Evolutionary conservation across 2,329 filamentous ascomycete species (phyloP), one percentile per base, ranked within the genome.

Genomic region (Hypoxylon sp.): DNA sequence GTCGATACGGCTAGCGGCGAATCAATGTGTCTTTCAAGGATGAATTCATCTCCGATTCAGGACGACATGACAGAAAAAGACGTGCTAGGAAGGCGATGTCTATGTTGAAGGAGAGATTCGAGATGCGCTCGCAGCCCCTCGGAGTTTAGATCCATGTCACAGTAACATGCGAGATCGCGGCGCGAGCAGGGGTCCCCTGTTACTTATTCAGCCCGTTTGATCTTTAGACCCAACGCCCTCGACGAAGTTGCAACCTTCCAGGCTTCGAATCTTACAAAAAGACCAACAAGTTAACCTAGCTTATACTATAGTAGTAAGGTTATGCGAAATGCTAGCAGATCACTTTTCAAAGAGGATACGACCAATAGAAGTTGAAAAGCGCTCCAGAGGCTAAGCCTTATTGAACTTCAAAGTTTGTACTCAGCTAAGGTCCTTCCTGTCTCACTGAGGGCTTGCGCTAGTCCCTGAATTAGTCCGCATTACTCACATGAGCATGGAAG

Each of bases 171-270:
- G 30, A 14, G n/a, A 55, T 60, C 33, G 51, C 37, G 57, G 58
- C 53, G 14, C 11, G 17, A 60, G 11, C 62, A 70, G 56, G 66
- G 66, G 54, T 40, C 33, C 66, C 61, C 31, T 20, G 61, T 20
- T 30, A 46, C 20, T 6, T 13, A 10, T 44, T 44, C 40, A 44
- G 40, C 27, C 22, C 37, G 37, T 27, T 30, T 27, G 17, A 53
- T 58, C 44, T 53, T 27, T n/a, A 31, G 40, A 8, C 40, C 22
- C 51, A 57, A 57, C 44, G 61, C 33, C 17, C 35, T 42, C 49
- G 14, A 33, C 30, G 13, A 46, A 46, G 25, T 50, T 27, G n/a
- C 7, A 44, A 20, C 30, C 2, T n/a, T 56, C 40, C 6, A 11
- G 6, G 7, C 14, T 42, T 40, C 13, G 17, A 44, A 44, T 22